Evolutionary conservation across 2,329 filamentous ascomycete genomes (phyloP), one percentile per base, ranked within the genome.

Genomic region (Zasmidium cellare): DNA sequence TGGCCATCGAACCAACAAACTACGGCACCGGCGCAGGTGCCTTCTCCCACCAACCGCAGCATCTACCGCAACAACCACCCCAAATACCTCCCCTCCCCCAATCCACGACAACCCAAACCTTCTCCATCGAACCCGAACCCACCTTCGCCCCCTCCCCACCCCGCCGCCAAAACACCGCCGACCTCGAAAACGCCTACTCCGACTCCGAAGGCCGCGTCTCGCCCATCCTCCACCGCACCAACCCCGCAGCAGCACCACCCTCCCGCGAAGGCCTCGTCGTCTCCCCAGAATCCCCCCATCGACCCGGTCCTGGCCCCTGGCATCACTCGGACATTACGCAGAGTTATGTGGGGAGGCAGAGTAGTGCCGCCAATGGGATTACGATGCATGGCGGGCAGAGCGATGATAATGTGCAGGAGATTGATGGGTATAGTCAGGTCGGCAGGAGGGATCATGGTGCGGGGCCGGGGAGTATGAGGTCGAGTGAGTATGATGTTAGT

Each of bases 371-470:
- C 3, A 74, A 77, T 56, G 74, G 77, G 23, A 47, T 77, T 51
- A 79, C 76, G 1, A 80, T 80, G 78, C 77, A 79, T 55, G 78
- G 78, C 9, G 69, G 66, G 31, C 45, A 56, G 50, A 38, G 31
- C 19, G 57, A 50, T n/a, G 59, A 53, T 25, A 14, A 53, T 25
- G 59, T 60, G 53, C 56, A 55, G 48, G 63, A 57, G 44, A 57
- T 57, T 28, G 55, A 57, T 44, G 49, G 55, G 14, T 19, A 57
- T 38, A 52, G 49, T 19, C 38, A 57, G 20, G 23, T 57, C 14
- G 55, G 55, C 11, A 38, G 48, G n/a, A 25, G 53, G n/a, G 28
- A 44, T 53, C 25, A 20, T 48, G 58, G 57, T n/a, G 58, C n/a
- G n/a, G n/a, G n/a, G n/a, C n/a, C n/a, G n/a, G n/a, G 53, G 46